Evolutionary conservation across 768 basidiomycete species (phyloP), one percentile per base, ranked within the genome.

Genomic region (Cyathus striatus): DNA sequence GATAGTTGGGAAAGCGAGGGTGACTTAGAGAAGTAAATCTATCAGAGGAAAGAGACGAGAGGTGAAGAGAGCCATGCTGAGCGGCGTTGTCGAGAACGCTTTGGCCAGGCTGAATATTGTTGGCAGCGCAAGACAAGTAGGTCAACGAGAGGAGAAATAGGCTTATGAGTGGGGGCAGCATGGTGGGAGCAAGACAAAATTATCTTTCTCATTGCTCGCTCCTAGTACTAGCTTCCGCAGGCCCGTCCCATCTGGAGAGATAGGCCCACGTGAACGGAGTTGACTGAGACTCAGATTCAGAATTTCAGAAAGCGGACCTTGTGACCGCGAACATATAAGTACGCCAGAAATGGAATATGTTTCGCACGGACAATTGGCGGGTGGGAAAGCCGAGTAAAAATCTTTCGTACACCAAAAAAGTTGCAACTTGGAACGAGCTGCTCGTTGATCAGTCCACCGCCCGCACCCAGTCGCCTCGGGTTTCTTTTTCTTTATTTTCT

Each of bases 1-100:
- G 64, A 45, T 81, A 73, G 26, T 63, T 57, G 16, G 80, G 78
- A 46, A 78, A 79, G 5, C 57, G 60, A 4, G 79, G 67, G 53
- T 78, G 76, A 6, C 66, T 61, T 24, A 76, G 53, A 6, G 65
- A 48, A 2, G 69, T 66, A 44, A 69, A 74, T 3, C 12, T 18
- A 18, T 52, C 57, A 22, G 55, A 53, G 23, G 49, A 41, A 26
- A 68, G 27, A 23, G 57, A 53, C 6, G 60, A 62, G 23, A 68
- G 48, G 32, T 61, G 60, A 21, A 47, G 41, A 41, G 44, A 22
- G 10, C 20, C 12, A 18, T 12, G 12, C 20, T 7, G 17, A 9
- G 35, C 7, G 10, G 9, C 17, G 7, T 9, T 18, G 20, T 18
- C 35, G 17, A 12, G 20, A 10, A 10, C 10, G 7, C 12, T 18